Base-by-base conservation (phyloP, 306 rosid genomes). In the Acacia acuminata region DNA sequence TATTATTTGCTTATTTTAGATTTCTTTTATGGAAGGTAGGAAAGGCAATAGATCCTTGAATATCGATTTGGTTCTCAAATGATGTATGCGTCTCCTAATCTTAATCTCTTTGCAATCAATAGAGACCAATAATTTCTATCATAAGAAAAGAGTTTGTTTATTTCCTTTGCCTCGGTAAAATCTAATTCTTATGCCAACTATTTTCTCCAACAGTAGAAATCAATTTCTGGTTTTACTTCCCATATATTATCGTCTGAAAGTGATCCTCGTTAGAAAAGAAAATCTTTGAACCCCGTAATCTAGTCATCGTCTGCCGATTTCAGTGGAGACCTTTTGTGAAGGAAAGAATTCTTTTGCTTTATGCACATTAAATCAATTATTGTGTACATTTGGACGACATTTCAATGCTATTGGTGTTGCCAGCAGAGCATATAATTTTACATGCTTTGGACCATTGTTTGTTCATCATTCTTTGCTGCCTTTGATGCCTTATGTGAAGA, bases 401-500 rank as follows among this genome's bases (percentile, higher is more conserved):
- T 43, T 60, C 68, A 13, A 44, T 53, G 32, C 24, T 76, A 60
- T 77, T 56, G n/a, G n/a, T n/a, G n/a, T n/a, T n/a, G n/a, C n/a
- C n/a, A n/a, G n/a, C n/a, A 27, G 24, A 73, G 61, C 63, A 8
- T 58, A 50, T 71, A 27, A 8, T 51, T 51, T 0, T 73, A 34
- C 65, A 8, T 51, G 30, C 14, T 38, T 40, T 34, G 51, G 65
- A 56, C 68, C 40, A 56, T 10, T 40, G 7, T 56, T 56, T 55
- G 48, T 38, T 56, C 69, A 55, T 91, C 99, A 68, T 88, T 96
- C 91, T 96, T 96, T 85, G 97, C 98, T 86, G 92, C 94, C 76
- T 96, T 50, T 84, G 99, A 96, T 91, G 99, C 94, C 40, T 90
- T 96, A 16, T 92, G 98, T 78, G 99, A 96, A 87, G 99, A 78